These are phyloP conservation scores for Coprinopsis sp. DNA, from an alignment of 768 basidiomycete genomes.

Conservation along the genomic window DNA sequence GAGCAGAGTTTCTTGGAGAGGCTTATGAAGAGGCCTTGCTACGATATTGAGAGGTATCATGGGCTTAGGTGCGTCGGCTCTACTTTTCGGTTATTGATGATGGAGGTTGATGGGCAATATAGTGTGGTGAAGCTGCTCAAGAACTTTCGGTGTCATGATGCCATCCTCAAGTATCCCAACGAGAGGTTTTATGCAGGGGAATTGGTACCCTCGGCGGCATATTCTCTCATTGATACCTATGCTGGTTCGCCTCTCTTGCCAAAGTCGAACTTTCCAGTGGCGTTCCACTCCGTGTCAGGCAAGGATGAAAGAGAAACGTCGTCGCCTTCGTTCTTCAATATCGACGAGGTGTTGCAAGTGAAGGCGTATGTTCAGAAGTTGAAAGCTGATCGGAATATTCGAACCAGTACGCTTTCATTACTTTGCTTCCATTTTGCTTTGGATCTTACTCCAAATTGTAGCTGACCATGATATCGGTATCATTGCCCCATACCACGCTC, in stretches of 20 bases:
- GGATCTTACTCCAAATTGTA: conserved; percentile 16
- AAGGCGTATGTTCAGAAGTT: conserved; percentile 42
- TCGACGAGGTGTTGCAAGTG: conserved; percentile 52
- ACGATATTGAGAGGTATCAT: conserved; percentile 20
- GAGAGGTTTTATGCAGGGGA: conserved; percentile 54
- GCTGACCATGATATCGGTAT: conserved; percentile 53
- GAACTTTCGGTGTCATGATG: conserved; percentile 61
- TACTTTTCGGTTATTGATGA: neutral
- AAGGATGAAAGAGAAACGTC: conserved; percentile 62
- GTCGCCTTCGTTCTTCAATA: conserved; percentile 70
- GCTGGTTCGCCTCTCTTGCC: conserved; percentile 37
- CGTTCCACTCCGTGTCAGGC: conserved; percentile 57
- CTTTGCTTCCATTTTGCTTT: neutral
- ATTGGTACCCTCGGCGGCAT: conserved; percentile 42
- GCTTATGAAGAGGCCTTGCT: conserved; percentile 39
- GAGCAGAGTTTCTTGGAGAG: conserved; percentile 61
- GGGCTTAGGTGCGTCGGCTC: conserved; percentile 24
- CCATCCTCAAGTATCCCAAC: conserved; percentile 60
- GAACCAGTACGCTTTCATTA: conserved; percentile 34
- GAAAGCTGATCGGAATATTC: conserved; percentile 27
- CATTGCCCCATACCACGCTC: conserved; percentile 61
- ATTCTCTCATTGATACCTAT: conserved; percentile 33
- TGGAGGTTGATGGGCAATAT: conserved; percentile 1
- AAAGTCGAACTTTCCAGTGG: conserved; percentile 45
- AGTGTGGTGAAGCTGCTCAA: conserved; percentile 61